These are phyloP conservation scores for Tillandsia leiboldiana DNA, from an alignment of 176 grass and related monocot species.

Conservation along the genomic window DNA sequence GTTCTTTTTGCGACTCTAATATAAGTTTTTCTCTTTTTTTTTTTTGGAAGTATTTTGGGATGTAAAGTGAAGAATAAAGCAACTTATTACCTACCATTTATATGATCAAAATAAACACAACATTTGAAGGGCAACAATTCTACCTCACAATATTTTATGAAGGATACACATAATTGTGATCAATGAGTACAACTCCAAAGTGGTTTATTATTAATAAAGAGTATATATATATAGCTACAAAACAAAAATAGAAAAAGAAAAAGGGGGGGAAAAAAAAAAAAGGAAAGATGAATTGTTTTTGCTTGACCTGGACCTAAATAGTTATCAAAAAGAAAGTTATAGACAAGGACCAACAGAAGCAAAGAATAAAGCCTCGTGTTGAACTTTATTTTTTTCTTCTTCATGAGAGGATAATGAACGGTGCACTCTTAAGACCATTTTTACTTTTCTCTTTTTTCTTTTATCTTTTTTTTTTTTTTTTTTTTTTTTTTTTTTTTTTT, in stretches of 20 bases:
- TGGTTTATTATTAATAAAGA: too few species aligned
- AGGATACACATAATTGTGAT: too few species aligned
- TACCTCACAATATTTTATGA: too few species aligned
- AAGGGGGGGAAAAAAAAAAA: not conserved
- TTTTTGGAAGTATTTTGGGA: too few species aligned
- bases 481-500: constrained; percentile 8
- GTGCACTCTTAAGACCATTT: not conserved
- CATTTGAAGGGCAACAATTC: too few species aligned
- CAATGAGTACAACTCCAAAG: too few species aligned
- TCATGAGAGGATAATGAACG: not conserved
- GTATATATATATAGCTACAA: too few species aligned
- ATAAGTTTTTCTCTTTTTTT: too few species aligned
- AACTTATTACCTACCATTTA: too few species aligned
- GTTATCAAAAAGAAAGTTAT: constrained; percentile 4
- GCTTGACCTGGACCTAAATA: constrained; percentile 6
- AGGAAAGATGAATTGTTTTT: not conserved
- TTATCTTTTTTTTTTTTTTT: constrained; percentile 10
- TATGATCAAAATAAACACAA: too few species aligned
- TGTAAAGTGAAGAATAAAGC: too few species aligned
- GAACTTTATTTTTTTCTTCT: not conserved
- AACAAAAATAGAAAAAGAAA: not conserved
- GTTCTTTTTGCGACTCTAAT: too few species aligned
- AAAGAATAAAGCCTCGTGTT: constrained; percentile 11
- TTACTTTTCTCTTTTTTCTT: constrained; percentile 12
- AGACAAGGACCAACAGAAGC: constrained; percentile 17